A percentile compares a stretch with the other conserved stretches of the same genome.
These are phyloP conservation scores for Cladosporium sp. DNA, from an alignment of 2,329 filamentous ascomycete genomes.

Conservation along the genomic window DNA sequence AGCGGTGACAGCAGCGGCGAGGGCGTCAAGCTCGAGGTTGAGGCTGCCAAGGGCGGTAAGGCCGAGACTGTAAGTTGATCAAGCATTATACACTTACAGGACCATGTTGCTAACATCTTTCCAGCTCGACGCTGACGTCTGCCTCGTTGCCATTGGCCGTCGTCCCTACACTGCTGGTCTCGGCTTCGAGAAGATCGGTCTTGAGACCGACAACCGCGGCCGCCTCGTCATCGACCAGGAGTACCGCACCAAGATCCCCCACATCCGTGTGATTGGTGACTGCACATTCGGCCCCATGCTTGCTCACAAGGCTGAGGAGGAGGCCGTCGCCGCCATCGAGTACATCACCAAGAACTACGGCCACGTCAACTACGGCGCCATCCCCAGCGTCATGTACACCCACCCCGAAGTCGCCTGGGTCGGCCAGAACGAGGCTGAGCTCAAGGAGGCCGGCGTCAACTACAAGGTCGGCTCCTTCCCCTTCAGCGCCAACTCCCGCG, in stretches of 20 bases:
- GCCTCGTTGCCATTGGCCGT: conserved; percentile 93
- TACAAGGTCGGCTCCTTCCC: conserved; percentile 95
- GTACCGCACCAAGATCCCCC: conserved; percentile 95
- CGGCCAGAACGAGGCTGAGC: conserved; percentile 91
- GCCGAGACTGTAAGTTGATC: conserved; percentile 67
- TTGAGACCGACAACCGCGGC: conserved; percentile 88
- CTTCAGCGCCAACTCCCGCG: conserved; percentile 95
- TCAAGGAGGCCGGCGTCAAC: conserved; percentile 83
- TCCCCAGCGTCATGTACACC: conserved; percentile 99
- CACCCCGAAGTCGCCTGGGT: conserved; percentile 99
- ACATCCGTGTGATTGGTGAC: conserved; percentile 69
- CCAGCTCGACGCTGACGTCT: conserved; percentile 87
- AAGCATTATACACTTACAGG: not conserved
- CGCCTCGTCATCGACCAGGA: conserved; percentile 96
- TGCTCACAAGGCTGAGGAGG: conserved; percentile 98
- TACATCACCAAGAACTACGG: conserved; percentile 98
- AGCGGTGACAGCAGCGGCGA: conserved; percentile 77
- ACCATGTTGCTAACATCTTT: conserved; percentile 19
- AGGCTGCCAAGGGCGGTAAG: conserved; percentile 95
- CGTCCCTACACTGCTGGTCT: conserved; percentile 90
- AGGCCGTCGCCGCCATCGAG: conserved; percentile 89
- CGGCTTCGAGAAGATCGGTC: conserved; percentile 86
- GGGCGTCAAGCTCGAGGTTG: conserved; percentile 75
- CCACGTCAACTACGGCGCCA: conserved; percentile 97
- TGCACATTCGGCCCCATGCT: conserved; percentile 66